phyloP scores from a whole-genome alignment of 225 moss, liverwort and hornwort species.

The Asterella californica region DNA sequence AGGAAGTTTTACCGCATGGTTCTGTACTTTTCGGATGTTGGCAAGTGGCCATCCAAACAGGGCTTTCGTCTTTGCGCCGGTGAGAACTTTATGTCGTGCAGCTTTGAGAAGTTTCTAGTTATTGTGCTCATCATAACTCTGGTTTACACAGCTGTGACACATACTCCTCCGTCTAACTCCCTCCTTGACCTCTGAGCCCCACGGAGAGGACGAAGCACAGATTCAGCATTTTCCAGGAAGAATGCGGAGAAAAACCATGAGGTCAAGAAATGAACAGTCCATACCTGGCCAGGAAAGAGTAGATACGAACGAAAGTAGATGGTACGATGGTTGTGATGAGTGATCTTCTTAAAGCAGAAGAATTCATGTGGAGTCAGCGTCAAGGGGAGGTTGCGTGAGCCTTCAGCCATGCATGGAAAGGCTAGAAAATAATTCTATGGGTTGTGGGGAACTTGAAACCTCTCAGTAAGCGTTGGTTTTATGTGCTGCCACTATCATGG shows the following conservation, averaged over 20 bases:
- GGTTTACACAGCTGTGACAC: slow-evolving; percentile 56
- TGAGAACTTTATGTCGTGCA: slow-evolving; percentile 65
- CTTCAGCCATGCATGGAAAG: slow-evolving; percentile 93
- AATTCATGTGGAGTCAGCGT: slow-evolving; percentile 58
- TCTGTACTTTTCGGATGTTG: background rate
- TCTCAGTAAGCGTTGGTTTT: slow-evolving; percentile 48
- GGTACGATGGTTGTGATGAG: slow-evolving; percentile 11
- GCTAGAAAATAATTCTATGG: slow-evolving; percentile 73
- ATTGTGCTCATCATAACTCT: slow-evolving; percentile 60
- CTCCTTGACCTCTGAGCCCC: slow-evolving; percentile 32
- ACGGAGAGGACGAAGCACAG: slow-evolving; percentile 20
- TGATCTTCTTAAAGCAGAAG: slow-evolving; percentile 48
- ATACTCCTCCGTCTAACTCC: slow-evolving; percentile 39
- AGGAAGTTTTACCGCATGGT: background rate
- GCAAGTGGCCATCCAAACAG: slow-evolving; percentile 66
- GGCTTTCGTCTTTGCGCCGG: slow-evolving; percentile 49
- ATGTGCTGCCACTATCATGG: slow-evolving; percentile 98
- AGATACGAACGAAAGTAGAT: slow-evolving; percentile 7
- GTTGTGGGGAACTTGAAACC: slow-evolving; percentile 82
- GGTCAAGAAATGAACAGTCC: slow-evolving; percentile 2
- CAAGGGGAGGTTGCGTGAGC: slow-evolving; percentile 65
- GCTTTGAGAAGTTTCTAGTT: slow-evolving; percentile 66
- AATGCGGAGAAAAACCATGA: slow-evolving; percentile 13
- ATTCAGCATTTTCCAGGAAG: background rate
- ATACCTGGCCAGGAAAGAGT: slow-evolving; percentile 25